Evolutionary conservation across 257 asterid genomes (phyloP).

Genomic region (Plantago elongata): DNA sequence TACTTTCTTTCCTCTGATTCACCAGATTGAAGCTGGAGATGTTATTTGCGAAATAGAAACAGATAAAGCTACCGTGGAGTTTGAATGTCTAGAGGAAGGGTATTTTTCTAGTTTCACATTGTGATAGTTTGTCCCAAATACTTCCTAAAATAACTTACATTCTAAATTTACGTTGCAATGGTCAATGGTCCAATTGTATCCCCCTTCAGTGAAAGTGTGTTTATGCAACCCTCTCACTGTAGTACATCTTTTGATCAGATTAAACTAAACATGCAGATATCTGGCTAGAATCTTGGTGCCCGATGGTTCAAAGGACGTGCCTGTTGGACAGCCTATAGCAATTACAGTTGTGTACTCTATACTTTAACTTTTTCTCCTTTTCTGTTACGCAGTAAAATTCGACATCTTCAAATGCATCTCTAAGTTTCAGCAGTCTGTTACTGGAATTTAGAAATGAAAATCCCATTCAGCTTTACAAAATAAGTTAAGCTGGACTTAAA

Average conservation of each 20-base stretch:
- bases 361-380: conserved; percentile 22
- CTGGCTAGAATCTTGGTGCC: conserved; percentile 92
- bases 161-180: conserved; percentile 1
- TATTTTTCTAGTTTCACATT: conserved; percentile 22
- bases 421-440: conserved; percentile 14
- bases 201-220: too few species aligned
- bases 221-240: not conserved
- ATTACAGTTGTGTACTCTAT: conserved; percentile 63
- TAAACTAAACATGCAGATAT: conserved; percentile 47
- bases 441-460: conserved; percentile 16
- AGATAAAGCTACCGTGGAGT: conserved; percentile 96
- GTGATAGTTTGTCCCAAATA: conserved; percentile 4
- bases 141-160: not conserved
- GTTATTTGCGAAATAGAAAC: conserved; percentile 95
- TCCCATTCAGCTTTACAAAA: not conserved
- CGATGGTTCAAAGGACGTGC: conserved; percentile 96
- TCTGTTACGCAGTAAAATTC: conserved; percentile 14
- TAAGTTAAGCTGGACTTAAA: too few species aligned
- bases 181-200: not conserved
- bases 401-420: conserved; percentile 8
- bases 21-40: conserved; percentile 92
- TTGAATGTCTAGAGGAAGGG: conserved; percentile 98
- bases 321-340: conserved; percentile 96
- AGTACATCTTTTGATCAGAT: conserved; percentile 10
- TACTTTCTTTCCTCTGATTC: conserved; percentile 20